Base-by-base conservation (phyloP, 202 grass and related monocot genomes). In the Elaeis oleifera region DNA sequence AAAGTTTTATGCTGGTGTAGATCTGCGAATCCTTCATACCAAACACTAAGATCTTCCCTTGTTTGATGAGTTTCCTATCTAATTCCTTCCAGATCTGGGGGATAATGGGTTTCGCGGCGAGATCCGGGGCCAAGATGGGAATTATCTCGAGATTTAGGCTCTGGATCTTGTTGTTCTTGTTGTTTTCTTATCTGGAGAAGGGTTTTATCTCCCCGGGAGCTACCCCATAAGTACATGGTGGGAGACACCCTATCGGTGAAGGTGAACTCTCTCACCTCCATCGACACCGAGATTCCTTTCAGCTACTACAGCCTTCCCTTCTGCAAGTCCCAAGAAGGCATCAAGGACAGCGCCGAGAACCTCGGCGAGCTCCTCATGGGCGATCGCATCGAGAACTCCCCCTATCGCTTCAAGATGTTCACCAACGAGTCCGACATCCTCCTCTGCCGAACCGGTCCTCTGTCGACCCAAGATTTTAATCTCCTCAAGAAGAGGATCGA, bases 331-430 rank as follows among this genome's bases (percentile, higher is more conserved):
- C 54, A 24, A 18, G 54, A 56, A 20, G 54, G 54, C 9, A 24
- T 56, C 54, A 56, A 56, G 54, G 54, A 56, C 54, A 56, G 54
- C 19, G 54, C 54, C 21, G 54, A 56, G 54, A 56, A 56, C 54
- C 54, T 56, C 3, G 54, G 54, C 54, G 54, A 56, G 54, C 18
- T 56, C n/a, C 54, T 56, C 9, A 56, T 56, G 54, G 54, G 54
- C 54, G 54, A 56, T 21, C 54, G 54, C 54, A 23, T 56, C 13
- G 54, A 56, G 54, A 56, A 56, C 54, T 56, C 54, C 18, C 54
- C 54, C 21, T 56, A 56, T 7, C 20, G 54, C 54, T 56, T 23
- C 54, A 56, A 56, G 19, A 56, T 56, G 54, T 20, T 25, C 19
- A 24, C 54, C 19, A 56, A 25, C 54, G 54, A 56, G 54, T 23